Evolutionary conservation across 1,284 basidiomycete species (phyloP), one percentile per base, ranked within the genome.

Genomic region (Apiotrichum sp.): DNA sequence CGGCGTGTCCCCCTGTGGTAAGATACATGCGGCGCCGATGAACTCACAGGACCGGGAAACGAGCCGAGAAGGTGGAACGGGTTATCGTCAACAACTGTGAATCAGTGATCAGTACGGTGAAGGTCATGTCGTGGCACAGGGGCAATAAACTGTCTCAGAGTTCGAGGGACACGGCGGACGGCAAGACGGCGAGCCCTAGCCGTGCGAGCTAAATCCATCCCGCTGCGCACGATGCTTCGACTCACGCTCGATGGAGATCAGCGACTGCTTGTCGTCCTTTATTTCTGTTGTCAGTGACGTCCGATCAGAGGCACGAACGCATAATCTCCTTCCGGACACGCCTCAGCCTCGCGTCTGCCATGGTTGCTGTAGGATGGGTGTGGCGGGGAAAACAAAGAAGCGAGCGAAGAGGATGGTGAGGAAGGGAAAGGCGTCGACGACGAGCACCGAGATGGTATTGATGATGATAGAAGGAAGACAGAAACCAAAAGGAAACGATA

Each of bases 281-380:
- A 52, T 54, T 13, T 52, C 53, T 57, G 58, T 16, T n/a, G 40
- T 35, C 40, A 42, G 46, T 29, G 22, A 39, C 29, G 38, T n/a
- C 36, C 31, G 29, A 47, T 42, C 32, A 13, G 14, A 16, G 52
- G 6, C 7, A 11, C 50, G 2, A 31, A 88, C 90, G 90, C 66
- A 83, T 76, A 62, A 93, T 93, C 78, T 93, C 93, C 79, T 93
- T 95, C 77, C 90, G 90, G 38, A 96, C 87, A 67, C 92, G 81
- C 64, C 92, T 83, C 53, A 93, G 82, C 62, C 93, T 81, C 54
- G 93, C 90, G 74, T 95, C 90, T 14, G 78, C 75, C 79, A 80
- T 80, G 50, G 14, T 65, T 62, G 47, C 3, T 3, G 36, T 9
- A 9, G 36, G 16, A 44, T 44, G 43, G 4, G 22, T 31, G 29